Evolutionary conservation across 768 basidiomycete species (phyloP), one percentile per base, ranked within the genome.

Genomic region (Fomitopsis pulvina): DNA sequence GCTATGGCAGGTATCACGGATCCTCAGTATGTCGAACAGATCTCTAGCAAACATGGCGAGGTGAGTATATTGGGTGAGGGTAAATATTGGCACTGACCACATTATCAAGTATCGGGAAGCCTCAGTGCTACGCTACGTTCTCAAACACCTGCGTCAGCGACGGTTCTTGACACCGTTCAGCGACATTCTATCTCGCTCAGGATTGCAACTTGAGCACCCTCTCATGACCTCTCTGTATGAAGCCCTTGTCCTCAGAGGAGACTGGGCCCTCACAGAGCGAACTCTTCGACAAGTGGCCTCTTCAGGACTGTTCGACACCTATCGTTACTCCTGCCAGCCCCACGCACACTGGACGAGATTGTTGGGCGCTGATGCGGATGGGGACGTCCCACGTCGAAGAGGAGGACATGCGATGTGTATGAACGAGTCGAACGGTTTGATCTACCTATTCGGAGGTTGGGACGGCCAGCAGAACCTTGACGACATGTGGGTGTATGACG

Each of bases 371-470:
- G 78, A 84, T 53, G 71, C 78, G 1, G 79, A 84, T 57, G 80
- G 80, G 8, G 84, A 87, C 55, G 64, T 74, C 0, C 88, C 89
- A 4, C 71, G 75, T 22, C 71, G 78, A 40, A 79, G 89, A 0
- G 85, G 88, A 14, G 89, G 88, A 0, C 87, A 91, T 54, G 83
- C 85, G 20, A 87, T 88, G 85, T 88, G 85, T 56, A 78, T 89
- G 54, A 87, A 90, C 59, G 67, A 74, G 21, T 70, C 74, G 7
- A 73, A 78, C 32, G 77, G 78, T 5, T 64, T 76, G 39, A 79
- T 91, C 25, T 90, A 90, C 60, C 72, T 91, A 20, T 79, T 88
- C 47, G 89, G 88, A 1, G 89, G 89, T 0, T 91, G 83, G 80
- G 78, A 88, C 52, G 87, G 89, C 1, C 65, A 78, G 48, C 80